These are phyloP conservation scores for Amanita phalloides DNA, from an alignment of 768 basidiomycete genomes.

Conservation along the genomic window DNA sequence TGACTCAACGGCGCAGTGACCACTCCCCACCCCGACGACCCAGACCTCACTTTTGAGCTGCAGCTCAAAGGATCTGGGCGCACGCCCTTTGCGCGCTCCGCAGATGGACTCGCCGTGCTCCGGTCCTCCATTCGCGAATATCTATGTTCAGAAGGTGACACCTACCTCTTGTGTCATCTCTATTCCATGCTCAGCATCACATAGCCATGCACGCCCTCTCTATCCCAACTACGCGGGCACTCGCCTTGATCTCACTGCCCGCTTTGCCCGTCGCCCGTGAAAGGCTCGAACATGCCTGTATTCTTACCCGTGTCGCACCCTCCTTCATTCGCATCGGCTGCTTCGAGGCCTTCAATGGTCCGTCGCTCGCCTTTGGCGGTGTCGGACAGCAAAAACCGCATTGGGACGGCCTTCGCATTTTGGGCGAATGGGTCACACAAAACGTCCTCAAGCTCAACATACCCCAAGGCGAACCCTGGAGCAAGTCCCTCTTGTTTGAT, in stretches of 20 bases:
- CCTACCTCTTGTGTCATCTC: not conserved
- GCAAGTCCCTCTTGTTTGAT: constrained; percentile 60
- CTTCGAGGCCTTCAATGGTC: constrained; percentile 80
- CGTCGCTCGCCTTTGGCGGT: constrained; percentile 54
- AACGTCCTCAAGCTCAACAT: constrained; percentile 44
- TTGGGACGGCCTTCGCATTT: constrained; percentile 58
- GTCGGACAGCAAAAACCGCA: constrained; percentile 70
- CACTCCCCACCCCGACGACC: constrained; percentile 59
- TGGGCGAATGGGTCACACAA: constrained; percentile 66
- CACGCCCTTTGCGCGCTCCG: constrained; percentile 86
- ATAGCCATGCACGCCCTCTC: constrained; percentile 55
- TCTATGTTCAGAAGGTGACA: constrained; percentile 79
- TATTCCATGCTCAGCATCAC: not conserved
- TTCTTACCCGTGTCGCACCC: constrained; percentile 76
- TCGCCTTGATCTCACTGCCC: constrained; percentile 70
- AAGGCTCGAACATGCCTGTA: constrained; percentile 53
- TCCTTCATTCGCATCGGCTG: constrained; percentile 89
- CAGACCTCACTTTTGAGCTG: constrained; percentile 58
- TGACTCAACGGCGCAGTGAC: constrained; percentile 36
- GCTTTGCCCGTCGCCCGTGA: constrained; percentile 70
- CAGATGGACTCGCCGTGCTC: constrained; percentile 93
- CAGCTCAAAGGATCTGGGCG: constrained; percentile 94
- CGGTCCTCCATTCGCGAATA: constrained; percentile 92
- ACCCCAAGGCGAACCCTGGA: constrained; percentile 53
- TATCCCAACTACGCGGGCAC: constrained; percentile 83